Base-by-base conservation (phyloP, 768 basidiomycete species). In the Termitomyces eurrhizus region DNA sequence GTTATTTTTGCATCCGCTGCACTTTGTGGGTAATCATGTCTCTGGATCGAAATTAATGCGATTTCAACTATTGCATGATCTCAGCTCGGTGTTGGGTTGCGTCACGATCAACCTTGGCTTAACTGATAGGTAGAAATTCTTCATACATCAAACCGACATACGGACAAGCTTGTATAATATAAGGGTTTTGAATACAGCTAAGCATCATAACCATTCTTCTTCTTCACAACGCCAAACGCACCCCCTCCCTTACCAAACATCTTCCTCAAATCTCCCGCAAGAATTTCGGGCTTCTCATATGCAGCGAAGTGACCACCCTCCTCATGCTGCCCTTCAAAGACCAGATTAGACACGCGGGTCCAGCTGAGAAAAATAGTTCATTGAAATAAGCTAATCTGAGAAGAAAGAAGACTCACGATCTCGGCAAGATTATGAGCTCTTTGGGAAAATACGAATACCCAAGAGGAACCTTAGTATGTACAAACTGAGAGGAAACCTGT, bases 231-330 rank as follows among this genome's bases (percentile, higher is more conserved):
- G 2, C 76, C 76, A 61, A 75, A 80, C 2, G 81, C 82, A 37
- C 77, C 76, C 0, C 83, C 81, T 11, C 74, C 79, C 59, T 73
- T 79, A 41, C 78, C 79, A 68, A 85, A 87, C 83, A 86, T 86
- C 64, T 74, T 78, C 35, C 80, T 71, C 51, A 87, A 52, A 64
- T 85, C 86, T 1, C 64, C 73, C 0, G 74, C 84, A 16, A 88
- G 72, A 3, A 69, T 69, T 4, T 78, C 72, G 0, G 86, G 84
- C 46, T 64, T 69, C 63, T 87, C 85, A 61, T 78, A 66, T 0
- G 85, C 78, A 11, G 84, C 81, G 65, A 88, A 87, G 68, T 87
- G 86, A 1, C 86, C 85, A 5, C 86, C 85, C 7, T 67, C 67
- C 1, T 73, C 71, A 55, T 87, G 85, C 16, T 76, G 71, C 4